Evolutionary conservation across 2,329 filamentous ascomycete species (phyloP).

Genomic region (Ciborinia camelliae): DNA sequence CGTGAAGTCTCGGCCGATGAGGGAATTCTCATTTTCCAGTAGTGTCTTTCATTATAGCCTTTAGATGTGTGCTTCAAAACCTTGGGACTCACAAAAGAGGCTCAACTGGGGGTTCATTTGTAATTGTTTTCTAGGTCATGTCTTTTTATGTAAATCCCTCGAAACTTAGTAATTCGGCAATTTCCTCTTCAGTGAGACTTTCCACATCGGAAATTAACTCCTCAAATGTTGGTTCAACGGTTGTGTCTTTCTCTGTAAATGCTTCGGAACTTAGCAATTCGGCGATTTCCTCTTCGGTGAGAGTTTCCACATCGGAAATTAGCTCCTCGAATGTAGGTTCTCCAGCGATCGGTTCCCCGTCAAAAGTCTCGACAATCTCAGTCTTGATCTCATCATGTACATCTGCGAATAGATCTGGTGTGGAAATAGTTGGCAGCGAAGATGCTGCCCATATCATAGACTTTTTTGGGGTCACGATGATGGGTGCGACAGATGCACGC

Average conservation of each 20-base stretch:
- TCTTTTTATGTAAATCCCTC: background rate
- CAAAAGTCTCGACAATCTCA: background rate
- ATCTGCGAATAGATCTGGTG: background rate
- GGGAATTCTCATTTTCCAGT: background rate
- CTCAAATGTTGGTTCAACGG: no score
- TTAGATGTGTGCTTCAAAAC: background rate
- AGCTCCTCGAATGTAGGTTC: constrained; percentile 2
- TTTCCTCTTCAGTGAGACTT: background rate
- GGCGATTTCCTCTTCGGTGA: constrained; percentile 1
- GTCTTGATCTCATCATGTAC: background rate
- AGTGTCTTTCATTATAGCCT: background rate
- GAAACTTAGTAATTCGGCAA: background rate
- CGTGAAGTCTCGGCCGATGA: no score
- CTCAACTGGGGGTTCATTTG: background rate
- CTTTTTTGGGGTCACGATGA: background rate
- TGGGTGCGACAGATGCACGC: background rate
- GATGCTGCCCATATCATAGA: background rate
- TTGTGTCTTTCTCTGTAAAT: background rate
- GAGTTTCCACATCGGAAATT: constrained; percentile 1
- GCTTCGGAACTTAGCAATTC: background rate
- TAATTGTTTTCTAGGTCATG: no score
- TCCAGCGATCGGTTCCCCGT: background rate
- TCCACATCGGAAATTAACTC: constrained; percentile 2
- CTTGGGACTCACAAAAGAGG: background rate
- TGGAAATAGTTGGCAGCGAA: background rate